These are phyloP conservation scores for Penicillium corylophilum DNA, from an alignment of 2,329 filamentous ascomycete species.

Conservation along the genomic window DNA sequence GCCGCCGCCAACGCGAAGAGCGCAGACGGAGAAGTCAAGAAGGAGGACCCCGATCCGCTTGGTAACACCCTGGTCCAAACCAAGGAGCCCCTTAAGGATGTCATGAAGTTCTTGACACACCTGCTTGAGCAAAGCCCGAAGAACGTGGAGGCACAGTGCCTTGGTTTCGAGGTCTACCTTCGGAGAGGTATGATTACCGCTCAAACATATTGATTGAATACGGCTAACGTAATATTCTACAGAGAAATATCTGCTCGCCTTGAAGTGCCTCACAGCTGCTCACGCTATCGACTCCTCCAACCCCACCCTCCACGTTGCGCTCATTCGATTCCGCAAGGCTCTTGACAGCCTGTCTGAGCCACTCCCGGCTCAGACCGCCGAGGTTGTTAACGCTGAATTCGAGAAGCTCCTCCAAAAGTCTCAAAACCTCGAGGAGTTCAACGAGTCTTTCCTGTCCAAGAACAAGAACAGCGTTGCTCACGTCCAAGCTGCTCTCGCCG, in stretches of 20 bases:
- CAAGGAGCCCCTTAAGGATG: conserved; percentile 77
- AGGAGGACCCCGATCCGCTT: conserved; percentile 85
- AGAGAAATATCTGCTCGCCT: conserved; percentile 85
- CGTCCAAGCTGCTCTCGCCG: conserved; percentile 62
- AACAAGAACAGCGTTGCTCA: conserved; percentile 64
- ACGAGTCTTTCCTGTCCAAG: conserved; percentile 63
- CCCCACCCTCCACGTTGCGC: conserved; percentile 73
- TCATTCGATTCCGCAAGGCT: conserved; percentile 65
- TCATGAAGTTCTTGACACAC: conserved; percentile 79
- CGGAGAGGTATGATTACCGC: conserved; percentile 66
- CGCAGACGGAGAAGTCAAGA: conserved; percentile 63
- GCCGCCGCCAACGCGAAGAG: conserved; percentile 61
- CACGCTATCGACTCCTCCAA: conserved; percentile 66
- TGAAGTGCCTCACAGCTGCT: conserved; percentile 79
- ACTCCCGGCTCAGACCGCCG: conserved; percentile 63
- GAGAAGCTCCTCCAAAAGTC: conserved; percentile 57
- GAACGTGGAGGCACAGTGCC: conserved; percentile 76
- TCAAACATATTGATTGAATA: not conserved
- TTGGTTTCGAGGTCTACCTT: conserved; percentile 87
- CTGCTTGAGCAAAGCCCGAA: conserved; percentile 79
- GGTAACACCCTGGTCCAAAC: conserved; percentile 79
- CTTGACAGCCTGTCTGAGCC: conserved; percentile 58
- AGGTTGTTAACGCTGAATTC: conserved; percentile 70
- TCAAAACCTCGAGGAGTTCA: conserved; percentile 61
- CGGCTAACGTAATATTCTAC: conserved; percentile 27